phyloP scores from a whole-genome alignment of 2,329 filamentous ascomycete species.

The Colletotrichum magnum region DNA sequence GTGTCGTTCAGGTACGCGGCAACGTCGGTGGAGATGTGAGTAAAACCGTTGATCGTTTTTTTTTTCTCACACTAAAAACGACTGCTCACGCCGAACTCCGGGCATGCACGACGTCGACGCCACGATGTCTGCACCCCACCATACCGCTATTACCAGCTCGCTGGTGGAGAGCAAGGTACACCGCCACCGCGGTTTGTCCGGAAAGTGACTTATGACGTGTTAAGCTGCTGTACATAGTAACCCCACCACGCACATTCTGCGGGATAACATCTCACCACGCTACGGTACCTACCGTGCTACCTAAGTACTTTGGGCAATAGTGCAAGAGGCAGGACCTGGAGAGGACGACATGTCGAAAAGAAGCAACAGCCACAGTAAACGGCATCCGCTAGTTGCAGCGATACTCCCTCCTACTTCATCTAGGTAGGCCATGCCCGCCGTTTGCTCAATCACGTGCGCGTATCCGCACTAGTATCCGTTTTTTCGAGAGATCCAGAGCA shows the following conservation, averaged over 20 bases:
- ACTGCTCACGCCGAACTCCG: conserved; percentile 9
- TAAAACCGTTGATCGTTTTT: conserved; percentile 22
- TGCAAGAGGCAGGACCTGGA: not conserved
- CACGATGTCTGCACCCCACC: not conserved
- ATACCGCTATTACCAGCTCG: conserved; percentile 12
- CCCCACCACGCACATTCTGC: no score
- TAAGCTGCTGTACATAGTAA: conserved; percentile 12
- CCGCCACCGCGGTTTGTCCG: conserved; percentile 12
- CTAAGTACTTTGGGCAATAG: no score
- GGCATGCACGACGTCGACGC: conserved; percentile 3
- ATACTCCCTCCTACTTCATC: conserved; percentile 15
- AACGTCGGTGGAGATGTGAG: not conserved
- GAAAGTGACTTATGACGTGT: conserved; percentile 28
- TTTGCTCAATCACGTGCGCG: no score
- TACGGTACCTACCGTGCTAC: no score
- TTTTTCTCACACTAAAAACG: not conserved
- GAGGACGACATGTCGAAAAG: not conserved
- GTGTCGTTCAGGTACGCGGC: no score
- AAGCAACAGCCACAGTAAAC: conserved; percentile 29
- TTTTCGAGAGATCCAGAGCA: conserved; percentile 1
- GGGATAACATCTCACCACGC: not conserved
- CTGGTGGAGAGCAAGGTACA: conserved; percentile 16
- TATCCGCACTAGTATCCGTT: not conserved
- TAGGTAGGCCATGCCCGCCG: not conserved
- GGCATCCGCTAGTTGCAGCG: conserved; percentile 5